Conservation (phyloP, 495 filamentous ascomycete genomes). For the Xylaria scruposa region DNA sequence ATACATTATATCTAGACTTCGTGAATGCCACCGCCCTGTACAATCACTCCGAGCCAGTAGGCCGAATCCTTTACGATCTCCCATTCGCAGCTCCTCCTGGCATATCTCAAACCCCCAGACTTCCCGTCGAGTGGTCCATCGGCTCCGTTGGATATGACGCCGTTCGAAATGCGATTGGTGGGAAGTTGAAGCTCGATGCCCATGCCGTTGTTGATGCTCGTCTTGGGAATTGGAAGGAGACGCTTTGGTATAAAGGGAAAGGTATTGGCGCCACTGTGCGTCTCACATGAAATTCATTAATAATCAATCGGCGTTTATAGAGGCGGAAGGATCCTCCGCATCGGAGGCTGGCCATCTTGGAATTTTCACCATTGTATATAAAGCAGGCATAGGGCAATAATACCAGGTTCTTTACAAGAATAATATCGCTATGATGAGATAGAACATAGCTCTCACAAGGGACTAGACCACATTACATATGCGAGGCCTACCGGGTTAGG, state of each 20-base stretch:
- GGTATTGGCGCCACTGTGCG: conserved; percentile 78
- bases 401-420: not conserved
- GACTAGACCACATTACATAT: too few species aligned
- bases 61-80: conserved; percentile 72
- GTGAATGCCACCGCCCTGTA: conserved; percentile 88
- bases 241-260: conserved; percentile 70
- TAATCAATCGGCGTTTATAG: conserved; percentile 15
- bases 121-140: conserved; percentile 82
- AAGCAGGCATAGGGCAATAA: not conserved
- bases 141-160: conserved; percentile 82
- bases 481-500: too few species aligned
- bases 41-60: conserved; percentile 76
- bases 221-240: conserved; percentile 74
- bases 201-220: conserved; percentile 72
- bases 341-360: not conserved
- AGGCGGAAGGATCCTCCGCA: not conserved
- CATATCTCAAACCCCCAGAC: conserved; percentile 66
- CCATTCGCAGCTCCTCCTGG: conserved; percentile 84
- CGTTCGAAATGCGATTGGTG: conserved; percentile 83
- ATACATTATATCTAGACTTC: conserved; percentile 73
- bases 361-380: not conserved
- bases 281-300: conserved; percentile 20
- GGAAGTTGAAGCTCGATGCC: conserved; percentile 78
- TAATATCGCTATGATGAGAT: not conserved
- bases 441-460: too few species aligned